Percentiles rank a stretch among this genome's conserved stretches.
phyloP scores from a whole-genome alignment of 176 grass and related monocot genomes.

The Dactylis glomerata region DNA sequence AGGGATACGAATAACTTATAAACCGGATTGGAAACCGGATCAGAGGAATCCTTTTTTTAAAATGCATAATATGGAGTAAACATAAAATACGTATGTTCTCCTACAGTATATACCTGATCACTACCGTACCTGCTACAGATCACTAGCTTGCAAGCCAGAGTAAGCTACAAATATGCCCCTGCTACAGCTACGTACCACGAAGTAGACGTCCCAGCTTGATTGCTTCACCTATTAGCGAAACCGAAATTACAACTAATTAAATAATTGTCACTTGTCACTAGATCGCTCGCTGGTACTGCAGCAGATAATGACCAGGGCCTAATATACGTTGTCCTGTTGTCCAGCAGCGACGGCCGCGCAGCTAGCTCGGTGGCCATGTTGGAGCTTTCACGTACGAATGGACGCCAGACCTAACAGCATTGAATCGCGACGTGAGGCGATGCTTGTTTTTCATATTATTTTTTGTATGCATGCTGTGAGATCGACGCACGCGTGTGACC shows the following conservation, averaged over 20 bases:
- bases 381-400: constrained; percentile 15
- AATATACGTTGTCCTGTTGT: neutral
- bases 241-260: neutral
- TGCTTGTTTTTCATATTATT: too few relatives aligned
- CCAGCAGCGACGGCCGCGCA: neutral
- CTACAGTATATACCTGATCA: neutral
- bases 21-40: too few relatives aligned
- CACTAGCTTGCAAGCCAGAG: neutral
- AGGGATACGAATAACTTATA: too few relatives aligned
- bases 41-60: too few relatives aligned
- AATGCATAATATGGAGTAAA: too few relatives aligned
- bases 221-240: neutral
- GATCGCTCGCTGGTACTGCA: neutral
- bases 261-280: neutral
- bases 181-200: neutral
- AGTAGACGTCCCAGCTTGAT: neutral
- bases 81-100: neutral
- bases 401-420: constrained; percentile 35
- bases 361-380: neutral
- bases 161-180: neutral
- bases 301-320: neutral
- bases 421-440: neutral
- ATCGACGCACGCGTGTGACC: neutral
- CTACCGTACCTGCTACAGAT: neutral
- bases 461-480: neutral